These are phyloP conservation scores for Nicotiana noctiflora DNA, from an alignment of 257 asterid genomes.

Conservation along the genomic window DNA sequence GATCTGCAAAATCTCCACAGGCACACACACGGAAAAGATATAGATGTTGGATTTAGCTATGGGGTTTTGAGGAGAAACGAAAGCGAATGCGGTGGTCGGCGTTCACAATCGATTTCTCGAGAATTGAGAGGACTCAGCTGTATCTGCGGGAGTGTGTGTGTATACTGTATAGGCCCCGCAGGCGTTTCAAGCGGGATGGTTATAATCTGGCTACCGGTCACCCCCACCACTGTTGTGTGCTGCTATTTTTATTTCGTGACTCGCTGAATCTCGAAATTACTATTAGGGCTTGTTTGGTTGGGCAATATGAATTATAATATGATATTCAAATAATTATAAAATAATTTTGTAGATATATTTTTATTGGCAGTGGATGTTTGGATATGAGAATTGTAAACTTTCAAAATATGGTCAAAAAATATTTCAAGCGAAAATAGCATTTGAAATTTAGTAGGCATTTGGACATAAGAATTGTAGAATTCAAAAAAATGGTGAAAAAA, in stretches of 20 bases:
- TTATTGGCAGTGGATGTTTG: no score
- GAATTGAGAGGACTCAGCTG: conserved; percentile 2
- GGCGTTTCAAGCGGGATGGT: background rate
- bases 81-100: background rate
- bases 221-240: background rate
- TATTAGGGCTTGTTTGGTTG: no score
- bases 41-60: background rate
- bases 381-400: no score
- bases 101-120: background rate
- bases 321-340: no score
- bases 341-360: no score
- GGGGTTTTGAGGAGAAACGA: background rate
- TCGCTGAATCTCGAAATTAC: background rate
- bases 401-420: no score
- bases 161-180: background rate
- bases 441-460: no score
- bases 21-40: background rate
- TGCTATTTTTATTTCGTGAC: background rate
- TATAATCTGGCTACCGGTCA: background rate
- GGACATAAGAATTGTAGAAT: no score
- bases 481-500: no score
- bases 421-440: no score
- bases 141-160: background rate
- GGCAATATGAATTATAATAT: no score
- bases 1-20: conserved; percentile 15